These are phyloP conservation scores for Pelargonium australe DNA, from an alignment of 441 rosid genomes.

Conservation along the genomic window DNA sequence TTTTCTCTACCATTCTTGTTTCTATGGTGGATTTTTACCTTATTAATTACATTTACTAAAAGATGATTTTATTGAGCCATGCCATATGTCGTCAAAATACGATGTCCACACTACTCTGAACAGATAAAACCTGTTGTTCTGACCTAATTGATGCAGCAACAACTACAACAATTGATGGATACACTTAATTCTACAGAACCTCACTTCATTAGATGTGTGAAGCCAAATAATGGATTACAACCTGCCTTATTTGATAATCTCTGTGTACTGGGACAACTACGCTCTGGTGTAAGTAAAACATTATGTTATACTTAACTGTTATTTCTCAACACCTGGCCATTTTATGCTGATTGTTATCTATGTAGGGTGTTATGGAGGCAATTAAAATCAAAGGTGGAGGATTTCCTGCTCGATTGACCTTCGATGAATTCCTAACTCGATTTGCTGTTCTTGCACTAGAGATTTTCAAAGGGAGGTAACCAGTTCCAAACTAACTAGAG, in stretches of 20 bases:
- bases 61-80: conserved; percentile 15
- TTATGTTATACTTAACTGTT: conserved; percentile 9
- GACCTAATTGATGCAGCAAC: conserved; percentile 52
- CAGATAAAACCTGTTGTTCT: conserved; percentile 23
- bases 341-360: conserved; percentile 3
- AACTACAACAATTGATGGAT: conserved; percentile 85
- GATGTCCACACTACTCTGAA: conserved; percentile 14
- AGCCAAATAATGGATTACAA: conserved; percentile 84
- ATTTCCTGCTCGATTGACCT: conserved; percentile 88
- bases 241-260: conserved; percentile 93
- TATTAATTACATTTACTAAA: background rate
- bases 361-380: conserved; percentile 96
- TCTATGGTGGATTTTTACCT: conserved; percentile 14
- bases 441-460: conserved; percentile 78
- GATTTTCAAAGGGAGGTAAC: conserved; percentile 76
- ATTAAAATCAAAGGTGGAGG: conserved; percentile 95
- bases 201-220: conserved; percentile 95
- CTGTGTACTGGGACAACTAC: conserved; percentile 91
- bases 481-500: conserved; percentile 45
- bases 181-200: conserved; percentile 94
- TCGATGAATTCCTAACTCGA: conserved; percentile 79
- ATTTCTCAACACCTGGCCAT: background rate
- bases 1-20: conserved; percentile 17
- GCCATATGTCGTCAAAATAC: conserved; percentile 10
- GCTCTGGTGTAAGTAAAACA: conserved; percentile 78